These are phyloP conservation scores for Globisporangium spiculum DNA, from an alignment of 352 stramenopile species.

Conservation along the genomic window DNA sequence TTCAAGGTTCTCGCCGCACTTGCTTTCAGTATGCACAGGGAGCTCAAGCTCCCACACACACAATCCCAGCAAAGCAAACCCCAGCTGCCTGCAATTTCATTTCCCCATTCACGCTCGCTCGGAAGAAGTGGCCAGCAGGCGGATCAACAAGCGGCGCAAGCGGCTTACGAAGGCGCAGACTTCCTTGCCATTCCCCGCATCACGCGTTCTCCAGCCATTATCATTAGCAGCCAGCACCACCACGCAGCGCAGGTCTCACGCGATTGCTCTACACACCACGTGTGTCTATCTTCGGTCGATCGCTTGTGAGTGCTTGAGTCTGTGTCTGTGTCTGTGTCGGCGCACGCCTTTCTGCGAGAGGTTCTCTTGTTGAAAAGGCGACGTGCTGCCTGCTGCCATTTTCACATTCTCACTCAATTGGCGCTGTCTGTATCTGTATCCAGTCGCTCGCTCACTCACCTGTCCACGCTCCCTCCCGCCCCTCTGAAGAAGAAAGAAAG, in stretches of 20 bases:
- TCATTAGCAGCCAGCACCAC: background rate
- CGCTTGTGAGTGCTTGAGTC: background rate
- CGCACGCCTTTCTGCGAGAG: background rate
- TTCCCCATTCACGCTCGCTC: conserved; percentile 3
- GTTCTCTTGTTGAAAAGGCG: background rate
- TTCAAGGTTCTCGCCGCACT: background rate
- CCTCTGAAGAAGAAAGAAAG: background rate
- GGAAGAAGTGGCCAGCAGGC: background rate
- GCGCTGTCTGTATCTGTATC: background rate
- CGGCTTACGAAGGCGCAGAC: background rate
- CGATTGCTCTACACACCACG: background rate
- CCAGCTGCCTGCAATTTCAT: background rate
- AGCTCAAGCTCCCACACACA: background rate
- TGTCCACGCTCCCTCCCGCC: background rate
- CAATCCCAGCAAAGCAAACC: background rate
- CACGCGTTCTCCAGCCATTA: background rate
- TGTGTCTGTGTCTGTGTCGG: background rate
- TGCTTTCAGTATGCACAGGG: background rate
- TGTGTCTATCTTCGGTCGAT: background rate
- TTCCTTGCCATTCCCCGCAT: background rate
- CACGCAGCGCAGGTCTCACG: background rate
- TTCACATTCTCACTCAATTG: background rate
- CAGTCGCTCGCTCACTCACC: background rate
- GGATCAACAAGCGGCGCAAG: background rate
- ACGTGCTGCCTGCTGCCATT: background rate